Percentiles rank a stretch among this genome's conserved stretches.
Evolutionary conservation across 805 yeast genomes (phyloP).

Genomic region (Candida saitoana): DNA sequence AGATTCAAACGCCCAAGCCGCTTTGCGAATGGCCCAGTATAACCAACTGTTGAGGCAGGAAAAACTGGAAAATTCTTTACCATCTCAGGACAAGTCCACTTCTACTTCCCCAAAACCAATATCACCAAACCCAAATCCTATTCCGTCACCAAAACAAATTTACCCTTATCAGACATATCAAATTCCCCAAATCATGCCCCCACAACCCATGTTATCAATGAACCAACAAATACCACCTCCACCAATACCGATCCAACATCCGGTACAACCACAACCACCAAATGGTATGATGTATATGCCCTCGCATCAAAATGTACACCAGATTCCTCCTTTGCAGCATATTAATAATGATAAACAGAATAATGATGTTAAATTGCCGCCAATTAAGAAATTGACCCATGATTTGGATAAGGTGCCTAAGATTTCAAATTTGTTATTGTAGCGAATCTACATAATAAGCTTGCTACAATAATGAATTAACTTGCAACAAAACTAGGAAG

Average conservation of each 20-base stretch:
- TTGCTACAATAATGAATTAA: too few species aligned
- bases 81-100: constrained; percentile 5
- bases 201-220: constrained; percentile 4
- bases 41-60: constrained; percentile 33
- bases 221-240: neutral
- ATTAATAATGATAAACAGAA: neutral
- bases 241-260: constrained; percentile 1
- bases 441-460: neutral
- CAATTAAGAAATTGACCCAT: constrained; percentile 14
- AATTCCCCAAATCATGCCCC: neutral
- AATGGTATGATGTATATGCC: neutral
- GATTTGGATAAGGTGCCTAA: constrained; percentile 17
- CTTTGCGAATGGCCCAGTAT: constrained; percentile 47
- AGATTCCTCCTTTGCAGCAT: constrained; percentile 4
- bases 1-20: constrained; percentile 47
- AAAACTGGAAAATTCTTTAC: constrained; percentile 12
- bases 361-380: constrained; percentile 14
- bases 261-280: neutral
- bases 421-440: constrained; percentile 18
- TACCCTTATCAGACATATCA: constrained; percentile 2
- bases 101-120: constrained; percentile 2
- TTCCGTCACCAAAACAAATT: neutral
- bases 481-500: too few species aligned
- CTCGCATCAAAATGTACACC: constrained; percentile 11
- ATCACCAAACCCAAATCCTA: neutral